Percentiles rank a stretch among this genome's conserved stretches.
Conservation (phyloP, 1,284 basidiomycete genomes). For the Athelia psychrophila region DNA sequence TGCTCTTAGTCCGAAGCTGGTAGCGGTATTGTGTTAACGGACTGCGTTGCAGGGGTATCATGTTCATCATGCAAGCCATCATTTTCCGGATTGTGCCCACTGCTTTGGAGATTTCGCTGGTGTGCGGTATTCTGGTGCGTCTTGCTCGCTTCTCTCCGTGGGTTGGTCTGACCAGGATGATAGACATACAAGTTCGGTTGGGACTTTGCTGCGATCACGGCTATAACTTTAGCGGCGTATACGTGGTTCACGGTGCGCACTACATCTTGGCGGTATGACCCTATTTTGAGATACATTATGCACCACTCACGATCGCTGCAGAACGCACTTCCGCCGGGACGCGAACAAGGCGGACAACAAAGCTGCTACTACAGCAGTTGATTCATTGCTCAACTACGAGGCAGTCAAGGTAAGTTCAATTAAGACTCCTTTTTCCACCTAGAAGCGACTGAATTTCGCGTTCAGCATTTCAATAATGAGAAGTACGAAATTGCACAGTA, state of each 20-base stretch:
- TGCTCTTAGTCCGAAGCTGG: too few species aligned
- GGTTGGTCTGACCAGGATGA: slow-evolving; percentile 5
- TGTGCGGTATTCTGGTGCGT: slow-evolving; percentile 91
- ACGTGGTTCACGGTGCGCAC: slow-evolving; percentile 97
- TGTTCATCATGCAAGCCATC: slow-evolving; percentile 91
- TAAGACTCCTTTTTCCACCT: neutral
- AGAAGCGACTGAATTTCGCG: slow-evolving; percentile 5
- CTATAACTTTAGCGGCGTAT: slow-evolving; percentile 85
- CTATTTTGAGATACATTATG: neutral
- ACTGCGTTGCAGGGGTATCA: slow-evolving; percentile 91
- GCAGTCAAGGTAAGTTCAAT: slow-evolving; percentile 80
- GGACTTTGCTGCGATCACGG: slow-evolving; percentile 93
- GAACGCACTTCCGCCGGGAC: slow-evolving; percentile 91
- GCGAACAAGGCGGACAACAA: slow-evolving; percentile 97
- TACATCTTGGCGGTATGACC: slow-evolving; percentile 85
- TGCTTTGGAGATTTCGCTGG: slow-evolving; percentile 93
- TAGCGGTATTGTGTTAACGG: too few species aligned
- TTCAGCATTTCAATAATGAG: slow-evolving; percentile 96
- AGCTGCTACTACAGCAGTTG: slow-evolving; percentile 91
- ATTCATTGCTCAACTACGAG: slow-evolving; percentile 97
- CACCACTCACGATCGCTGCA: slow-evolving; percentile 24
- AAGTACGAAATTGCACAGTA: slow-evolving; percentile 89
- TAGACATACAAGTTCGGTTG: slow-evolving; percentile 97
- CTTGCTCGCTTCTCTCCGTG: neutral
- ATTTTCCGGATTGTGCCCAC: slow-evolving; percentile 96